Evolutionary conservation across 2,329 filamentous ascomycete species (phyloP).

Genomic region (Purpureocillium takamizusanense): DNA sequence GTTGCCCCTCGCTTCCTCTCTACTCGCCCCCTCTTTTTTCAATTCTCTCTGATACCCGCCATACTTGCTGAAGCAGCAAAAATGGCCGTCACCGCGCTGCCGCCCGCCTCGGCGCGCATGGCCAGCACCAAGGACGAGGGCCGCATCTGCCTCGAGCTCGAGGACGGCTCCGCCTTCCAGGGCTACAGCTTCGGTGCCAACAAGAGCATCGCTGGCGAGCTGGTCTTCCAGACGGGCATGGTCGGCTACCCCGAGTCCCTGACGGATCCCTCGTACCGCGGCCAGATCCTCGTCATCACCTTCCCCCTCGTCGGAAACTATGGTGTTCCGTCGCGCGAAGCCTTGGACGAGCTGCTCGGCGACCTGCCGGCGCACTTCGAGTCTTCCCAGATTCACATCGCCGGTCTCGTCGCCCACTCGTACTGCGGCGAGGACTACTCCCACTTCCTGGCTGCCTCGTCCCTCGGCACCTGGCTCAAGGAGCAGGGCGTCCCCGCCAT

Average conservation of each 20-base stretch:
- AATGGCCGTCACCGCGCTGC: slow-evolving; percentile 27
- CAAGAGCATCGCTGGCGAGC: slow-evolving; percentile 89
- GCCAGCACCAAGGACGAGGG: slow-evolving; percentile 44
- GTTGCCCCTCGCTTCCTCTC: background rate
- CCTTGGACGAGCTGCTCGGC: slow-evolving; percentile 73
- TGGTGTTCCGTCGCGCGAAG: slow-evolving; percentile 82
- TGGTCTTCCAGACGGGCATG: slow-evolving; percentile 99
- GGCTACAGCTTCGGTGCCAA: slow-evolving; percentile 94
- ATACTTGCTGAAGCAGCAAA: background rate
- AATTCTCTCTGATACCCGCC: background rate
- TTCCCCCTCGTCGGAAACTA: slow-evolving; percentile 97
- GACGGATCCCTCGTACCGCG: slow-evolving; percentile 79
- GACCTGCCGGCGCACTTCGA: slow-evolving; percentile 91
- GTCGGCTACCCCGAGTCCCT: slow-evolving; percentile 95
- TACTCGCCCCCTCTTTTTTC: background rate
- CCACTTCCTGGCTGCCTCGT: slow-evolving; percentile 85
- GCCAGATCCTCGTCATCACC: slow-evolving; percentile 92
- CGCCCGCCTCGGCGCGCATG: slow-evolving; percentile 54
- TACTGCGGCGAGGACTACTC: slow-evolving; percentile 95
- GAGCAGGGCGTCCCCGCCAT: slow-evolving; percentile 91
- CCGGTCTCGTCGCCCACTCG: slow-evolving; percentile 80
- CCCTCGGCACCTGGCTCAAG: slow-evolving; percentile 89
- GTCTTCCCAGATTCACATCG: slow-evolving; percentile 84
- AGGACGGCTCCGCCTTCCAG: slow-evolving; percentile 85
- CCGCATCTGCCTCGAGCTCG: slow-evolving; percentile 79